phyloP scores from a whole-genome alignment of 768 basidiomycete genomes.

The Termitomyces sp. region DNA sequence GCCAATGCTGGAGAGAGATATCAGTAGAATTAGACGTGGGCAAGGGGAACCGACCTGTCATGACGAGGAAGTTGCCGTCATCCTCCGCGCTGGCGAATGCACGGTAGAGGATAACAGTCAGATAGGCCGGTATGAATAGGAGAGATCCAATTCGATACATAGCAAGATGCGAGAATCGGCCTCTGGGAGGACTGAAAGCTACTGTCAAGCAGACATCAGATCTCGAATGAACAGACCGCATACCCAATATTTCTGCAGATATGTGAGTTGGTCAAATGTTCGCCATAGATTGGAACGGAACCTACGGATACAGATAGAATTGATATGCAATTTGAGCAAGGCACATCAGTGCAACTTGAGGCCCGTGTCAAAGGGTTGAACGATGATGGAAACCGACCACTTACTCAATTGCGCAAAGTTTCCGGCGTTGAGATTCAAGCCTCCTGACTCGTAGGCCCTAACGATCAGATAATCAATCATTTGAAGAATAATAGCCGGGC shows the following conservation, averaged over 20 bases:
- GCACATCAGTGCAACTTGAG: conserved; percentile 85
- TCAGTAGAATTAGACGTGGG: conserved; percentile 10
- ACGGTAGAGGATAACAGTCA: conserved; percentile 74
- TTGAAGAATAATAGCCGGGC: not conserved
- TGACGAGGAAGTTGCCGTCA: conserved; percentile 75
- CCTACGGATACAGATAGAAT: conserved; percentile 87
- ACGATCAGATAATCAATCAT: conserved; percentile 7
- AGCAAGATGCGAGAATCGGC: conserved; percentile 77
- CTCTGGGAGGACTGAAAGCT: conserved; percentile 60
- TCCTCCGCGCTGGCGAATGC: conserved; percentile 66
- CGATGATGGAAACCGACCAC: conserved; percentile 19
- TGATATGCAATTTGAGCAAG: conserved; percentile 92
- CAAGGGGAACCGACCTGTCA: conserved; percentile 59
- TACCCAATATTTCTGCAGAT: conserved; percentile 61
- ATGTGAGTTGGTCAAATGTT: conserved; percentile 2
- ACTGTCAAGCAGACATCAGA: conserved; percentile 7
- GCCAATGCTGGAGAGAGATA: conserved; percentile 49
- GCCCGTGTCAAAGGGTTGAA: conserved; percentile 7
- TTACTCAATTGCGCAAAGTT: conserved; percentile 89
- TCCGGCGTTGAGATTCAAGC: conserved; percentile 85
- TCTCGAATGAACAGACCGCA: conserved; percentile 12
- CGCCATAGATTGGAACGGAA: not conserved
- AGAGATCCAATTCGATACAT: conserved; percentile 90
- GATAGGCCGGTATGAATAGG: conserved; percentile 88
- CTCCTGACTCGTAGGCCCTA: conserved; percentile 83